These are phyloP conservation scores for Phialophora verrucosa DNA, from an alignment of 2,329 filamentous ascomycete genomes.

Conservation along the genomic window DNA sequence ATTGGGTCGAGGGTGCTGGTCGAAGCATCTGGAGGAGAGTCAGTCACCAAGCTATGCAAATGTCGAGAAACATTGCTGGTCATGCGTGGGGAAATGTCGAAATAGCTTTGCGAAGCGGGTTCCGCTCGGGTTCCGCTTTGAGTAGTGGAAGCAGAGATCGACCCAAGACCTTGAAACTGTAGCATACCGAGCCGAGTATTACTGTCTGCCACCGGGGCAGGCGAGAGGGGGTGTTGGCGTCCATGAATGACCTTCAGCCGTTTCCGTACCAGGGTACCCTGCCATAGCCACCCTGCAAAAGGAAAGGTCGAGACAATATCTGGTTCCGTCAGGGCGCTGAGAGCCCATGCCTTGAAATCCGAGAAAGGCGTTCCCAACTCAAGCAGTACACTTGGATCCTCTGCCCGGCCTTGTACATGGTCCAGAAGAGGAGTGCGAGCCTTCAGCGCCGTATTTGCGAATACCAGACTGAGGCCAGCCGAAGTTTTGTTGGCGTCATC, in stretches of 20 bases:
- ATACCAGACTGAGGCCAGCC: conserved; percentile 66
- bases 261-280: conserved; percentile 70
- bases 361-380: conserved; percentile 54
- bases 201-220: conserved; percentile 42
- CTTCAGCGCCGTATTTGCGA: conserved; percentile 71
- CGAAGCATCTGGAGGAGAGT: conserved; percentile 14
- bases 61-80: conserved; percentile 18
- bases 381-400: conserved; percentile 51
- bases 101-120: conserved; percentile 31
- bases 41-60: conserved; percentile 21
- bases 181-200: conserved; percentile 39
- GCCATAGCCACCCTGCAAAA: conserved; percentile 73
- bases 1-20: conserved; percentile 9
- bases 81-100: conserved; percentile 30
- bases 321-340: conserved; percentile 60
- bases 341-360: conserved; percentile 73
- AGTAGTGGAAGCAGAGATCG: conserved; percentile 34
- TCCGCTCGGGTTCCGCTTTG: conserved; percentile 29
- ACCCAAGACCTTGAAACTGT: conserved; percentile 45
- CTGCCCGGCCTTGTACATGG: conserved; percentile 59
- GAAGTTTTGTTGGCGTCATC: conserved; percentile 62
- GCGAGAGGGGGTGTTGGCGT: conserved; percentile 37
- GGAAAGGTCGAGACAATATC: conserved; percentile 61
- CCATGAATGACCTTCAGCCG: conserved; percentile 73
- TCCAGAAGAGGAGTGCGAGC: conserved; percentile 62